Evolutionary conservation across 2,329 filamentous ascomycete genomes (phyloP).

Genomic region (Daldinia eschscholtzii): DNA sequence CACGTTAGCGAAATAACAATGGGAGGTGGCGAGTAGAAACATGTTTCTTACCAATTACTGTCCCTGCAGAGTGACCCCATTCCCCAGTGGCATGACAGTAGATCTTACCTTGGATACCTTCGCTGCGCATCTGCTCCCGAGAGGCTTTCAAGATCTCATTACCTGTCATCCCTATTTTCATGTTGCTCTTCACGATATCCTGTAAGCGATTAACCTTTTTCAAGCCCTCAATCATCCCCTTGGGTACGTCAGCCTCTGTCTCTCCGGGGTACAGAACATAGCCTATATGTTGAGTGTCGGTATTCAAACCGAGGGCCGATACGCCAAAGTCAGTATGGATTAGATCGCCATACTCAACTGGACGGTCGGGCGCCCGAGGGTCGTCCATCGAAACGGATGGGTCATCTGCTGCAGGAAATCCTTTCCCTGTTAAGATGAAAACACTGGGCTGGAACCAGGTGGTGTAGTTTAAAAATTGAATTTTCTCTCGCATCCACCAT

Average conservation of each 20-base stretch:
- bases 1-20: conserved; percentile 16
- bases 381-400: conserved; percentile 40
- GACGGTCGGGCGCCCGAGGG: conserved; percentile 39
- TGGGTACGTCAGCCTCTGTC: conserved; percentile 58
- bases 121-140: conserved; percentile 57
- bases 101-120: conserved; percentile 61
- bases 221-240: conserved; percentile 58
- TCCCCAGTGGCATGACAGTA: conserved; percentile 65
- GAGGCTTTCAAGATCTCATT: conserved; percentile 59
- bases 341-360: conserved; percentile 60
- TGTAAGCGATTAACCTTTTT: conserved; percentile 62
- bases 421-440: conserved; percentile 55
- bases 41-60: conserved; percentile 58
- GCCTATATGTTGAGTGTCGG: conserved; percentile 64
- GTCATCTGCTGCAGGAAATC: conserved; percentile 47
- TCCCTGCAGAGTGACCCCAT: conserved; percentile 64
- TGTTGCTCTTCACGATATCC: conserved; percentile 60
- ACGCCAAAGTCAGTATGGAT: conserved; percentile 65
- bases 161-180: conserved; percentile 60
- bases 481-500: conserved; percentile 65
- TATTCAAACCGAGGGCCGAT: conserved; percentile 61
- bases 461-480: conserved; percentile 63
- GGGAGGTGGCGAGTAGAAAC: neutral
- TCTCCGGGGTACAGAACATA: conserved; percentile 62
- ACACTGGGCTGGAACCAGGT: conserved; percentile 66